Conservation (phyloP, 768 basidiomycete genomes). For the Boletus sp. region DNA sequence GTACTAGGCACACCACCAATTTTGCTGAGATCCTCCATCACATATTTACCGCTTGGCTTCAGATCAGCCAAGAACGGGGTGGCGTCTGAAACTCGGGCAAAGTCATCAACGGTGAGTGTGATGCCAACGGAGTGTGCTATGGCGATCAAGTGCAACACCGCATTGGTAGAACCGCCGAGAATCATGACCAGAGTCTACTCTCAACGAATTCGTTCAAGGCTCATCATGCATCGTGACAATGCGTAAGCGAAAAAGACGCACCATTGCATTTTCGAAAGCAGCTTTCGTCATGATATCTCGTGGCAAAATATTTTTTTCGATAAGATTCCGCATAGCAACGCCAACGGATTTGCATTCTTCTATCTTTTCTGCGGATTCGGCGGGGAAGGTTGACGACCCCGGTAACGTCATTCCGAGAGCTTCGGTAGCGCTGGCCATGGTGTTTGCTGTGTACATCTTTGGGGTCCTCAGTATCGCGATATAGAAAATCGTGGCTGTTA, state of each 20-base stretch:
- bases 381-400: conserved; percentile 96
- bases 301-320: conserved; percentile 90
- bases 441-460: conserved; percentile 98
- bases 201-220: conserved; percentile 2
- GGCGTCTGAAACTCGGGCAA: conserved; percentile 90
- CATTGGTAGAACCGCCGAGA: conserved; percentile 96
- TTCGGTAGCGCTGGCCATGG: conserved; percentile 96
- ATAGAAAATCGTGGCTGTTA: conserved; percentile 15
- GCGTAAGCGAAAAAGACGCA: conserved; percentile 31
- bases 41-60: conserved; percentile 96
- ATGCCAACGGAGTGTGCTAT: conserved; percentile 96
- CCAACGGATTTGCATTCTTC: conserved; percentile 83
- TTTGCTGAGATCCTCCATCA: conserved; percentile 96
- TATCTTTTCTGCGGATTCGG: conserved; percentile 85
- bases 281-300: conserved; percentile 95
- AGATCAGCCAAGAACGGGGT: conserved; percentile 94
- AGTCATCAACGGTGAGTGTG: conserved; percentile 84
- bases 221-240: conserved; percentile 8
- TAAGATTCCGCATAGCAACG: conserved; percentile 76
- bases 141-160: conserved; percentile 94
- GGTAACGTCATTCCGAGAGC: conserved; percentile 95
- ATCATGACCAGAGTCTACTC: conserved; percentile 90
- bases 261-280: conserved; percentile 99
- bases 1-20: conserved; percentile 95
- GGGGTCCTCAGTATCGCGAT: conserved; percentile 6